A percentile compares a stretch with the other conserved stretches of the same genome.
Conservation (phyloP, 139 green algal species). For the Chlorella ohadii region DNA sequence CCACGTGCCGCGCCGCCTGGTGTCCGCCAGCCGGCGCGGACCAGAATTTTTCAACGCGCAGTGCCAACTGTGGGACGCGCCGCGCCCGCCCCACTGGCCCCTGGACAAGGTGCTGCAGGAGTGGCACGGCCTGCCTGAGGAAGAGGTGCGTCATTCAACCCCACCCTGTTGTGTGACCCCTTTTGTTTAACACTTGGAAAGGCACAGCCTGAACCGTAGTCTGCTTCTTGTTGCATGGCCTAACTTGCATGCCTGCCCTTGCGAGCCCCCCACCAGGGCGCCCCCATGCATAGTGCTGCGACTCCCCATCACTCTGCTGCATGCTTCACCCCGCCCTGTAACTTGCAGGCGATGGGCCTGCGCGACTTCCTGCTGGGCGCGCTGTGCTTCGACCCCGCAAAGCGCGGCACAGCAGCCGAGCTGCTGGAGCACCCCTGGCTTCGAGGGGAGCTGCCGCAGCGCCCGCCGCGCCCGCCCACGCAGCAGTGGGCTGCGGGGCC, state of each 20-base stretch:
- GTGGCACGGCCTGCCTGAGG: conserved; percentile 89
- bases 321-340: neutral
- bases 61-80: conserved; percentile 93
- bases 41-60: conserved; percentile 92
- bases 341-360: conserved; percentile 5
- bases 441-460: neutral
- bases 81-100: conserved; percentile 61
- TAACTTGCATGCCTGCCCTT: no score
- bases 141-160: conserved; percentile 92
- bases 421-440: conserved; percentile 17
- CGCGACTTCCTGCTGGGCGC: neutral
- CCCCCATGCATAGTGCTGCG: no score
- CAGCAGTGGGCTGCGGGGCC: no score
- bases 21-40: conserved; percentile 74
- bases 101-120: conserved; percentile 91
- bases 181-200: no score
- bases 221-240: no score
- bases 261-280: no score
- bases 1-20: conserved; percentile 80
- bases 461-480: neutral
- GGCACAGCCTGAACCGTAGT: no score
- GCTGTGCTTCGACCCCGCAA: conserved; percentile 4
- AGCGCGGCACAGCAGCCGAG: neutral
- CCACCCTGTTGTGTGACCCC: no score
- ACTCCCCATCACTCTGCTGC: no score